These are phyloP conservation scores for Hevea brasiliensis DNA, from an alignment of 345 rosid species.

Conservation along the genomic window DNA sequence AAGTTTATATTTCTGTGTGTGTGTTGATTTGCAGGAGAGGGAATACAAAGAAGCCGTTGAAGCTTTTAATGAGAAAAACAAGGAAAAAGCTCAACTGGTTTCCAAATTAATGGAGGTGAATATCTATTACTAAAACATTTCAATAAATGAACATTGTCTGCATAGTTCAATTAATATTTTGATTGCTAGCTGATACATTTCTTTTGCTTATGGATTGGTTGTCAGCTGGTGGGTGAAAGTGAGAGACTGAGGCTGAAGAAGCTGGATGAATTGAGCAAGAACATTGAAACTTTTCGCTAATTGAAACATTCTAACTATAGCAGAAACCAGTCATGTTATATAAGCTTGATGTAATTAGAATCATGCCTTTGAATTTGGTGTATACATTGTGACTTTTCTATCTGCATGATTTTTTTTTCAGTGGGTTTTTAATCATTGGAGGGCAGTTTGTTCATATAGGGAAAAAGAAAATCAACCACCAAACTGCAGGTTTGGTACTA, in stretches of 20 bases:
- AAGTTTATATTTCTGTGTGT: too few species aligned
- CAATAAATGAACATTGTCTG: too few species aligned
- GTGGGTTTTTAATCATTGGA: background rate
- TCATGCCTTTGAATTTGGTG: background rate
- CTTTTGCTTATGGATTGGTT: background rate
- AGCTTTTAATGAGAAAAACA: constrained; percentile 81
- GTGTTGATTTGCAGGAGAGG: constrained; percentile 55
- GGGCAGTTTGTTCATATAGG: background rate
- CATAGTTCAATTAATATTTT: too few species aligned
- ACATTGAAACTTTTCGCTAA: constrained; percentile 43
- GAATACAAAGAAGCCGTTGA: constrained; percentile 89
- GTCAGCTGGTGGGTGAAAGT: constrained; percentile 76
- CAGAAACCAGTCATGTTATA: background rate
- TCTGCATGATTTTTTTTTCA: background rate
- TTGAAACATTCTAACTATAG: background rate
- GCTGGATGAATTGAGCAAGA: constrained; percentile 86
- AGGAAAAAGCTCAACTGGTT: constrained; percentile 73
- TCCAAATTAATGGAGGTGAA: constrained; percentile 81
- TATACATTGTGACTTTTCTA: background rate
- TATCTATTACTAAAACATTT: background rate
- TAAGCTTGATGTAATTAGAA: constrained; percentile 4
- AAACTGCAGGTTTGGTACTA: background rate
- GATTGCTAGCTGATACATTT: background rate
- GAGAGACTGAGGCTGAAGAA: constrained; percentile 80
- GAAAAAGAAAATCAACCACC: background rate